These are phyloP conservation scores for Candida anutae DNA, from an alignment of 1,139 yeast species.

Conservation along the genomic window DNA sequence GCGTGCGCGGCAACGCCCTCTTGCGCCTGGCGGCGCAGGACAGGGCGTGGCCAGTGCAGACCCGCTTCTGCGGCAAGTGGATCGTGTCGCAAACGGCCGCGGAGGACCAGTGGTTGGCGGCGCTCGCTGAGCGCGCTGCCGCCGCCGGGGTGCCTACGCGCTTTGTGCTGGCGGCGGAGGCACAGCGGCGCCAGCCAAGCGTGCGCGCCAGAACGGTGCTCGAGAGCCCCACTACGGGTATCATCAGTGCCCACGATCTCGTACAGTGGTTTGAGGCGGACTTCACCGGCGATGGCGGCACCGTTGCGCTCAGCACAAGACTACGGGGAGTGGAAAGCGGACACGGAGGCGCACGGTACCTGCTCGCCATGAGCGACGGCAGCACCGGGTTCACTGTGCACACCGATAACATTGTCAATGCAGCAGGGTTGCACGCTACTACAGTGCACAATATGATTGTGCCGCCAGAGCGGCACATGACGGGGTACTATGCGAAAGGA, in stretches of 20 bases:
- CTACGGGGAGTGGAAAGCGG: constrained; percentile 37
- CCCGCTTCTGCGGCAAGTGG: constrained; percentile 76
- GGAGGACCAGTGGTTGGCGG: constrained; percentile 53
- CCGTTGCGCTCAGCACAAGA: constrained; percentile 53
- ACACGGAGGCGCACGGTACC: constrained; percentile 14
- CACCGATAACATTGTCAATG: constrained; percentile 56
- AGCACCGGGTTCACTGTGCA: constrained; percentile 34
- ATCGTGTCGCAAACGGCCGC: constrained; percentile 69
- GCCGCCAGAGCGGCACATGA: constrained; percentile 53
- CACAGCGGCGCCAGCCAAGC: constrained; percentile 51
- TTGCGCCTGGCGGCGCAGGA: constrained; percentile 46
- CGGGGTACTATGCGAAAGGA: constrained; percentile 73
- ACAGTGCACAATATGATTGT: constrained; percentile 57
- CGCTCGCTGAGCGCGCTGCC: constrained; percentile 42
- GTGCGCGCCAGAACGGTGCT: constrained; percentile 52
- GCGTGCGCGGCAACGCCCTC: constrained; percentile 65
- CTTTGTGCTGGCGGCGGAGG: constrained; percentile 39
- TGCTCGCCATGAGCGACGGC: constrained; percentile 23
- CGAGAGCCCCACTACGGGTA: constrained; percentile 81
- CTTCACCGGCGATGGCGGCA: constrained; percentile 52
- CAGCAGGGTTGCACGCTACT: constrained; percentile 77
- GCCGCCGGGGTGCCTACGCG: constrained; percentile 52
- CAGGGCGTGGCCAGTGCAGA: constrained; percentile 41
- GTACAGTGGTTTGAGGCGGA: constrained; percentile 51
- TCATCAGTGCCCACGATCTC: constrained; percentile 71